Evolutionary conservation across 2,329 filamentous ascomycete genomes (phyloP), one percentile per base, ranked within the genome.

Genomic region (Cryphonectria nitschkei): DNA sequence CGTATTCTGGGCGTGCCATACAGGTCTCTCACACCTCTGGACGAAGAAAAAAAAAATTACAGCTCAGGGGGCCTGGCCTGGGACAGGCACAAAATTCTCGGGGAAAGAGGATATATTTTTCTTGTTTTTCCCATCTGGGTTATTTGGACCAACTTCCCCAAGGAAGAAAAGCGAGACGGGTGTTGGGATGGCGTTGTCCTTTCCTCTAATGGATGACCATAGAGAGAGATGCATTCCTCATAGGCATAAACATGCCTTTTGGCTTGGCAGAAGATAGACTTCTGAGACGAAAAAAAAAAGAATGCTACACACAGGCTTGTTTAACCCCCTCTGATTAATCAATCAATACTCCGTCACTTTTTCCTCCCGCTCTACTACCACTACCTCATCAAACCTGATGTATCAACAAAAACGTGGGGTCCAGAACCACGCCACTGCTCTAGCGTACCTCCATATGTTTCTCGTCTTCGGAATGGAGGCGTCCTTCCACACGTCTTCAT

Each of bases 201-300:
- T 64, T 56, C n/a, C 63, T 69, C 60, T 72, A 68, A 65, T 58
- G 58, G 65, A 68, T 54, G 69, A 62, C 54, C 68, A 70, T 65
- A 70, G 68, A 70, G 43, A 70, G 68, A 70, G 43, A 70, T 63
- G 65, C 70, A 65, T 63, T 62, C 26, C 60, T 54, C 50, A 60
- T n/a, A 29, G 70, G 70, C 62, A 68, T 70, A 68, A 68, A 68
- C 43, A 60, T 22, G 39, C 65, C 32, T 41, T 62, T 70, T 64
- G 64, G 62, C 52, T 63, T 65, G 65, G 65, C 70, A 66, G 68
- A 68, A 72, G 70, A 70, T 70, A 70, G 61, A 70, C 16, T 46
- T 60, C 19, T 58, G 37, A n/a, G 65, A 29, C 43, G 32, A 22
- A 11, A 46, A 11, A 37, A 50, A 63, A 65, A 52, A 39, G 61